phyloP scores from a whole-genome alignment of 352 stramenopile genomes.

The Pythium aphanidermatum region DNA sequence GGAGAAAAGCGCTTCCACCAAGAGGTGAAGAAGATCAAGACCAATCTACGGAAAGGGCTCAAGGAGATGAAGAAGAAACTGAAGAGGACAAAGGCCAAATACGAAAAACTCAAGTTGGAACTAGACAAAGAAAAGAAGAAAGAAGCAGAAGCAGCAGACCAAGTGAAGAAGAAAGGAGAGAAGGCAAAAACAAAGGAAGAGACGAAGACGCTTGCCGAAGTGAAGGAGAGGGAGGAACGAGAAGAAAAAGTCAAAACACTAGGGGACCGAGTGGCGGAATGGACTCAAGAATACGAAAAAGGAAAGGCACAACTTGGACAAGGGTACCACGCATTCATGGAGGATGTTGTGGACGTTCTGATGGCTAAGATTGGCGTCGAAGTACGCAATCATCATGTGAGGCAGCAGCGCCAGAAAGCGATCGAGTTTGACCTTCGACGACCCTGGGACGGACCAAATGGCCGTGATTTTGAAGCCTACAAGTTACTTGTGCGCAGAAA shows the following conservation, averaged over 20 bases:
- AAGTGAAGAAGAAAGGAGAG: conserved; percentile 13
- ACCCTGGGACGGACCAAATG: conserved; percentile 59
- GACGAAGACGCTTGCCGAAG: conserved; percentile 25
- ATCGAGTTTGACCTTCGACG: conserved; percentile 49
- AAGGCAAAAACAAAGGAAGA: no score
- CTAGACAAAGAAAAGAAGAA: conserved; percentile 18
- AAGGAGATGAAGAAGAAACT: conserved; percentile 27
- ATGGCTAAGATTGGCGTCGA: conserved; percentile 42
- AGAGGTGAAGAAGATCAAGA: conserved; percentile 46
- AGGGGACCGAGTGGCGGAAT: conserved; percentile 32
- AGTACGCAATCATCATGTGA: conserved; percentile 44
- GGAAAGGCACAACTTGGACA: conserved; percentile 40
- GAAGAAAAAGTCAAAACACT: conserved; percentile 30
- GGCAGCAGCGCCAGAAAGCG: conserved; percentile 56
- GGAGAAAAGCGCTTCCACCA: conserved; percentile 60
- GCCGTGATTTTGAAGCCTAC: conserved; percentile 54
- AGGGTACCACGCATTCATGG: conserved; percentile 47
- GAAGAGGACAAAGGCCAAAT: conserved; percentile 27
- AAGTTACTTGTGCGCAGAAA: conserved; percentile 39
- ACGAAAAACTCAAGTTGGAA: conserved; percentile 16
- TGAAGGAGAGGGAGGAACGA: conserved; percentile 31
- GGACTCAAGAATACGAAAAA: conserved; percentile 32
- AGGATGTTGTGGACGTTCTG: conserved; percentile 51
- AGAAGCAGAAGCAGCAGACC: conserved; percentile 4
- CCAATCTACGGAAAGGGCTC: conserved; percentile 30